A percentile compares a stretch with the other conserved stretches of the same genome.
These are phyloP conservation scores for Boletus sp. DNA, from an alignment of 768 basidiomycete species.

Conservation along the genomic window DNA sequence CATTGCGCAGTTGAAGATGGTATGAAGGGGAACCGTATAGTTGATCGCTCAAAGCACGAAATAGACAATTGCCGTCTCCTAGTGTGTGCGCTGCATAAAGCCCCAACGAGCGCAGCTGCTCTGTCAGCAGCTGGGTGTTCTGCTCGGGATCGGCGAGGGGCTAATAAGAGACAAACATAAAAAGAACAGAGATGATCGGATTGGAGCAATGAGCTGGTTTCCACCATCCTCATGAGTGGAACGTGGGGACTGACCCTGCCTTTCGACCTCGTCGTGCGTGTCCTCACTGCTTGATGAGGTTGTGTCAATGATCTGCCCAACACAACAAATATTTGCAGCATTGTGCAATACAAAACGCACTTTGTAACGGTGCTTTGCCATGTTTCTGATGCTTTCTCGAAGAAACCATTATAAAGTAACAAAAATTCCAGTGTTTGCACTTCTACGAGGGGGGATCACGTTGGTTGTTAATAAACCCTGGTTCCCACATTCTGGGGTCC, in stretches of 20 bases:
- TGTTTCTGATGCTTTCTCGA: conserved; percentile 40
- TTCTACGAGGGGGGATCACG: conserved; percentile 32
- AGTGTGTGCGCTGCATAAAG: conserved; percentile 85
- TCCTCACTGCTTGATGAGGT: conserved; percentile 42
- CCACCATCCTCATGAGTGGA: conserved; percentile 15
- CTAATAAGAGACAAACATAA: conserved; percentile 14
- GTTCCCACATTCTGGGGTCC: conserved; percentile 35
- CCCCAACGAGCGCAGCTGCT: conserved; percentile 74
- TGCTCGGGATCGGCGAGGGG: conserved; percentile 58
- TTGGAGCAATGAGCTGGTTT: conserved; percentile 17
- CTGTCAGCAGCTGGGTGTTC: conserved; percentile 63
- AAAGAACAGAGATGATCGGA: conserved; percentile 11
- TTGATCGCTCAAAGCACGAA: conserved; percentile 88
- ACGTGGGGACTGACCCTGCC: conserved; percentile 48
- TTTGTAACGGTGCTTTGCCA: conserved; percentile 36
- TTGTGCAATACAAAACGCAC: conserved; percentile 37
- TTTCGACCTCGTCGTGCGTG: conserved; percentile 58
- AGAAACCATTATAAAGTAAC: conserved; percentile 40
- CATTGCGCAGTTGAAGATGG: conserved; percentile 66
- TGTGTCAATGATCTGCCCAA: conserved; percentile 25
- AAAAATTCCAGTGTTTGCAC: conserved; percentile 28
- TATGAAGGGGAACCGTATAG: conserved; percentile 70
- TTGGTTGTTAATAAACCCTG: conserved; percentile 36
- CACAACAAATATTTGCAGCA: conserved; percentile 28
- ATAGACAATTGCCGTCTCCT: conserved; percentile 93